These are phyloP conservation scores for Vinca major DNA, from an alignment of 305 asterid genomes.

Conservation along the genomic window DNA sequence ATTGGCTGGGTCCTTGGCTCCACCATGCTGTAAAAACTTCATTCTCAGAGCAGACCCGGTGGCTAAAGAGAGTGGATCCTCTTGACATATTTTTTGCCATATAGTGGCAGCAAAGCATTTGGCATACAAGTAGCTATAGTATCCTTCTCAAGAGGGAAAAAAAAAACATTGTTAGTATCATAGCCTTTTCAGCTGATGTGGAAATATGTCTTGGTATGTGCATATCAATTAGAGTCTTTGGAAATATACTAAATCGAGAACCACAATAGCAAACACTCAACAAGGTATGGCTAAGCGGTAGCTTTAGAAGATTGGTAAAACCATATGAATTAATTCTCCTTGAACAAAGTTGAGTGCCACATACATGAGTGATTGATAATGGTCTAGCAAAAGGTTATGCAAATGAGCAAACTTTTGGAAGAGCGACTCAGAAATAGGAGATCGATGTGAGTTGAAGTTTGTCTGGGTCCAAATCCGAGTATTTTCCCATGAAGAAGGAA, in stretches of 20 bases:
- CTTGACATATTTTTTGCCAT: constrained; percentile 65
- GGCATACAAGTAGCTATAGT: constrained; percentile 95
- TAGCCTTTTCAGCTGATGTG: background rate
- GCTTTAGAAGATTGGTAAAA: background rate
- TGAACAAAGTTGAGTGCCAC: background rate
- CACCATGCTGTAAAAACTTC: constrained; percentile 78
- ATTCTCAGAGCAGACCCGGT: constrained; percentile 74
- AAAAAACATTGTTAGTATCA: too few relatives aligned
- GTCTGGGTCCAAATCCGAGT: background rate
- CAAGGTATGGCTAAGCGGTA: background rate
- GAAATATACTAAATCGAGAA: background rate
- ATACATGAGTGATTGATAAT: background rate
- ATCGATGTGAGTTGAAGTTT: background rate
- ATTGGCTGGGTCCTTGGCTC: constrained; percentile 77
- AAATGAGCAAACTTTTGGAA: background rate
- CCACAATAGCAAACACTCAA: background rate
- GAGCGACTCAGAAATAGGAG: background rate
- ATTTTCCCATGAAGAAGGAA: background rate
- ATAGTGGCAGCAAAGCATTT: constrained; percentile 80
- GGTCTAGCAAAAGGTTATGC: background rate
- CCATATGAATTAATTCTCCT: background rate
- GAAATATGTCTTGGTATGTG: background rate
- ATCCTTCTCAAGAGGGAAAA: constrained; percentile 34
- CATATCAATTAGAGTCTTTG: background rate
- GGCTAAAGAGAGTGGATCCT: constrained; percentile 63